These are phyloP conservation scores for Hypseocharis bilobata DNA, from an alignment of 441 rosid species.

Conservation along the genomic window DNA sequence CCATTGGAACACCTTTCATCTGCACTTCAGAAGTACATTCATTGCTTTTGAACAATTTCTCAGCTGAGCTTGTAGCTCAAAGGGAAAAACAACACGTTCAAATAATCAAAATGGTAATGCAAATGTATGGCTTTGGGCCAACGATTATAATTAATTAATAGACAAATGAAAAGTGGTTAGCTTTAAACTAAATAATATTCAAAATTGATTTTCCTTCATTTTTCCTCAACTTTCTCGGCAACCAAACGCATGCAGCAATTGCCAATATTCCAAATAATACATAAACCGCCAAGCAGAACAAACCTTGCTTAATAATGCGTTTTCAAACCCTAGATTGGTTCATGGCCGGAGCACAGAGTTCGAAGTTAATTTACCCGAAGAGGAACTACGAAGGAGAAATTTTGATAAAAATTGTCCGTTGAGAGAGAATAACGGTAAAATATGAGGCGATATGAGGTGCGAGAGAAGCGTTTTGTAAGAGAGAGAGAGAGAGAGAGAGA, in stretches of 20 bases:
- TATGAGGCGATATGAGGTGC: constrained; percentile 16
- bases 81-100: not conserved
- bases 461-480: constrained; percentile 20
- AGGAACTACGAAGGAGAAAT: not conserved
- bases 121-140: not conserved
- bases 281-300: not conserved
- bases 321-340: not conserved
- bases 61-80: not conserved
- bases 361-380: not conserved
- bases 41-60: not conserved
- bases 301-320: too few species aligned
- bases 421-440: not conserved
- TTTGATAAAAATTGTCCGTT: not conserved
- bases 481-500: constrained; percentile 3
- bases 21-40: not conserved
- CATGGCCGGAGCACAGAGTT: constrained; percentile 3
- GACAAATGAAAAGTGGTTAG: not conserved
- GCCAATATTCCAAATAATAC: too few species aligned
- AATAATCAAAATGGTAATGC: not conserved
- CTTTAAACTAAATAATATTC: not conserved
- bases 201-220: not conserved
- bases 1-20: not conserved
- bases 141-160: not conserved
- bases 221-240: not conserved
- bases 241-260: constrained; percentile 3